Evolutionary conservation across 2,329 filamentous ascomycete genomes (phyloP).

Genomic region (Byssochlamys sp.): DNA sequence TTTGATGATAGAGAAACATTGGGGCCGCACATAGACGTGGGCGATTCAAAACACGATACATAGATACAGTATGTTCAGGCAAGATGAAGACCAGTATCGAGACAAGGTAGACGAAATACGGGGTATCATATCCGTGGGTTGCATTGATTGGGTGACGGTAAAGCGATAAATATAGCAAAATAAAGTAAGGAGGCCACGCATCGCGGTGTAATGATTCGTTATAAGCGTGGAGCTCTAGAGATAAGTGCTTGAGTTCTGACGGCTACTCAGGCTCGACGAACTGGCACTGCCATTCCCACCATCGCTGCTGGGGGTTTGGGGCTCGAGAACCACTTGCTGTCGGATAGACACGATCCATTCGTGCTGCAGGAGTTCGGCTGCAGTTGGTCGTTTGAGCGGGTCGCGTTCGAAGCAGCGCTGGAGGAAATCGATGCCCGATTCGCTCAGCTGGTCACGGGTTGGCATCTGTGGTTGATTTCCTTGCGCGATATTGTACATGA

Average conservation of each 20-base stretch:
- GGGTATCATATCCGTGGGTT: neutral
- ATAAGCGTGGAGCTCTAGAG: neutral
- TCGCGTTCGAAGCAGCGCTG: slow-evolving; percentile 78
- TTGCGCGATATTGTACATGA: slow-evolving; percentile 99
- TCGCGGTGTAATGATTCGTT: neutral
- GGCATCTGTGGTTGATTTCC: slow-evolving; percentile 86
- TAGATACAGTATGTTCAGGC: neutral
- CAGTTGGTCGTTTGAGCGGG: slow-evolving; percentile 66
- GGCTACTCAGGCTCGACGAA: slow-evolving; percentile 18
- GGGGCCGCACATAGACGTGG: no score
- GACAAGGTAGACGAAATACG: neutral
- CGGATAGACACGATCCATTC: slow-evolving; percentile 63
- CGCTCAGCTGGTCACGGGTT: slow-evolving; percentile 69
- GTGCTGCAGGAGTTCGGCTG: slow-evolving; percentile 82
- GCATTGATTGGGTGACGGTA: neutral
- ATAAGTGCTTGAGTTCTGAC: slow-evolving; percentile 16
- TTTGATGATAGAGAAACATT: no score
- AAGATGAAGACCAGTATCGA: neutral
- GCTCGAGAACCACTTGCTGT: slow-evolving; percentile 38
- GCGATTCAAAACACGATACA: no score
- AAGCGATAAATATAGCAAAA: slow-evolving; percentile 1
- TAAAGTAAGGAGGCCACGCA: neutral
- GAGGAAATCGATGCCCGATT: slow-evolving; percentile 77
- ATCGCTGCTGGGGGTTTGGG: slow-evolving; percentile 29
- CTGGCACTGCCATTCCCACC: slow-evolving; percentile 28